phyloP scores from a whole-genome alignment of 2,329 filamentous ascomycete species.

The Cladosporium sp. region DNA sequence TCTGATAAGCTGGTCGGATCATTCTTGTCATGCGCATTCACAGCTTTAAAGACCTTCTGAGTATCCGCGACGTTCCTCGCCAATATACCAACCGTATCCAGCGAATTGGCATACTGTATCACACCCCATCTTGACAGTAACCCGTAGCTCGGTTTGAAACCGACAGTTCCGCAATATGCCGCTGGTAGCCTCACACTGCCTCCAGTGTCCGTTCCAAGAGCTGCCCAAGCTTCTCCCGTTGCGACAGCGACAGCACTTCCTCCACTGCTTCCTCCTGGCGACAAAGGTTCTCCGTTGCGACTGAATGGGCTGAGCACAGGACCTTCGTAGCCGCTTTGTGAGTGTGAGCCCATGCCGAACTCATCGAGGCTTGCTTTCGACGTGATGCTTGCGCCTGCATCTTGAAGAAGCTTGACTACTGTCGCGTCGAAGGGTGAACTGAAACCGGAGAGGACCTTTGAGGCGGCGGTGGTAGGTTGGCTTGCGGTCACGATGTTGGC shows the following conservation, averaged over 20 bases:
- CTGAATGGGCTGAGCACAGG: conserved; percentile 54
- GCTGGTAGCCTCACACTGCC: conserved; percentile 84
- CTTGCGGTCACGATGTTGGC: conserved; percentile 48
- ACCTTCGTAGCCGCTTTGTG: conserved; percentile 63
- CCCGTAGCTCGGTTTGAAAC: conserved; percentile 91
- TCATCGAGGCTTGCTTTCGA: conserved; percentile 94
- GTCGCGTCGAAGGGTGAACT: conserved; percentile 77
- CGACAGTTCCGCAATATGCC: conserved; percentile 76
- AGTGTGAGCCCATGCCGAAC: conserved; percentile 92
- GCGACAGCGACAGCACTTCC: conserved; percentile 86
- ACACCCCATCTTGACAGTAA: conserved; percentile 82
- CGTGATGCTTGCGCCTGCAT: conserved; percentile 59
- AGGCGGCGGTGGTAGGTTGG: conserved; percentile 72
- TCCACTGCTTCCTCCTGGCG: conserved; percentile 86
- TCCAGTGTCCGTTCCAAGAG: conserved; percentile 89
- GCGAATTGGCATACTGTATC: conserved; percentile 85
- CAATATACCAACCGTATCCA: conserved; percentile 84
- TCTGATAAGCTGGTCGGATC: conserved; percentile 57
- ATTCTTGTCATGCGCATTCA: conserved; percentile 59
- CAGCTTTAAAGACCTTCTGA: conserved; percentile 38
- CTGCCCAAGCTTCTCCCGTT: conserved; percentile 59
- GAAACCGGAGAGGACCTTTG: conserved; percentile 64
- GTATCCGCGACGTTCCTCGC: conserved; percentile 52
- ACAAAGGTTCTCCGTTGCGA: conserved; percentile 40
- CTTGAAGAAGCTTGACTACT: conserved; percentile 64